Percentiles rank a stretch among this genome's conserved stretches.
Conservation (phyloP, 2,329 filamentous ascomycete species). For the Calycina herbarum region DNA sequence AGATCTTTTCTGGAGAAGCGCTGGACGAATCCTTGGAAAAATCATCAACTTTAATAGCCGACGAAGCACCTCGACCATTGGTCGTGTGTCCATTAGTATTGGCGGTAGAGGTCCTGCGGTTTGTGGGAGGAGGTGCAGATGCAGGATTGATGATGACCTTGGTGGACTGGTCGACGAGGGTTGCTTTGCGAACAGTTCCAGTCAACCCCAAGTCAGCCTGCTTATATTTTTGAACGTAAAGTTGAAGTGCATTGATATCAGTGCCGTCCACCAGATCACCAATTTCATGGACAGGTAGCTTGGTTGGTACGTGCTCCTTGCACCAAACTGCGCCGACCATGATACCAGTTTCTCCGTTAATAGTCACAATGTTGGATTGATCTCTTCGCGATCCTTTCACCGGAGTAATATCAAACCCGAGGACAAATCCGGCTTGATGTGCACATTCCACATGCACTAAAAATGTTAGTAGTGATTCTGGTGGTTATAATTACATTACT, state of each 20-base stretch:
- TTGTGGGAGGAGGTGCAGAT: constrained; percentile 37
- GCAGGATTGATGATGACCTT: constrained; percentile 30
- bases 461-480: constrained; percentile 12
- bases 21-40: constrained; percentile 11
- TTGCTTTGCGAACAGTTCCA: constrained; percentile 90
- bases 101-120: constrained; percentile 57
- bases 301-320: constrained; percentile 77
- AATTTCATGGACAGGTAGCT: constrained; percentile 74
- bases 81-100: constrained; percentile 30
- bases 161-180: constrained; percentile 48
- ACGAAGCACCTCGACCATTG: constrained; percentile 30
- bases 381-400: constrained; percentile 88
- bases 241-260: constrained; percentile 78
- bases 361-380: constrained; percentile 73
- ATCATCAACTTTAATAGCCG: constrained; percentile 34
- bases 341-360: constrained; percentile 78
- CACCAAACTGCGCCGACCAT: constrained; percentile 90
- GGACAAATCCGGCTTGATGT: constrained; percentile 74
- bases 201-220: constrained; percentile 89
- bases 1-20: constrained; percentile 46
- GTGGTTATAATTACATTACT: constrained; percentile 18
- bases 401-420: constrained; percentile 88
- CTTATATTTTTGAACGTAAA: constrained; percentile 88
- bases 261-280: constrained; percentile 70
- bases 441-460: constrained; percentile 85